Percentiles rank a stretch among this genome's conserved stretches.
These are phyloP conservation scores for Picea glauca DNA, from an alignment of 75 land plant genomes.

Conservation along the genomic window DNA sequence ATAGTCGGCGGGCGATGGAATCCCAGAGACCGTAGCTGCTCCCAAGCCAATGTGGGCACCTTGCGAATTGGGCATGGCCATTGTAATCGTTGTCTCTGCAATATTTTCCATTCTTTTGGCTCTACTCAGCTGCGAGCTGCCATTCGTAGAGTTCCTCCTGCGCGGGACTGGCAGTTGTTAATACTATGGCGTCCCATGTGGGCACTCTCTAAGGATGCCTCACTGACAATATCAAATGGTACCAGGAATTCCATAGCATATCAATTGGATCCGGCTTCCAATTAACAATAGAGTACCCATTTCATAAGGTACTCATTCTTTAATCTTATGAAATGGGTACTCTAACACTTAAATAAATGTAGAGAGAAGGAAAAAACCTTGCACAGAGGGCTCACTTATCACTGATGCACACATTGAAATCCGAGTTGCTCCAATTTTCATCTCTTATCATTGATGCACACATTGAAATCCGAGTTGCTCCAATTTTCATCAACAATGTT, in stretches of 20 bases:
- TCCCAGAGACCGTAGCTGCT: conserved; percentile 82
- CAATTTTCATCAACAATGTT: too few species aligned
- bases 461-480: too few species aligned
- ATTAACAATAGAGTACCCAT: too few species aligned
- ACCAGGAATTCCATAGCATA: conserved; percentile 67
- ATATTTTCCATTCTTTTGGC: conserved; percentile 76
- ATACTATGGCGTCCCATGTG: conserved; percentile 91
- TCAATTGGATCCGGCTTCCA: conserved; percentile 22
- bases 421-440: too few species aligned
- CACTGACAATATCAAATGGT: conserved; percentile 67
- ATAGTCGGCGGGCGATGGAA: conserved; percentile 49
- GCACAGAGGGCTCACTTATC: too few species aligned
- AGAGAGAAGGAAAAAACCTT: too few species aligned
- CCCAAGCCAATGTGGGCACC: conserved; percentile 95
- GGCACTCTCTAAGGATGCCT: conserved; percentile 66
- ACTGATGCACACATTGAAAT: too few species aligned
- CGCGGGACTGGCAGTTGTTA: conserved; percentile 91
- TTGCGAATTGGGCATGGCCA: conserved; percentile 88
- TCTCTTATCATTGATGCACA: too few species aligned
- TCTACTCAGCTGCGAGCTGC: conserved; percentile 43
- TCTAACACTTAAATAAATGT: too few species aligned
- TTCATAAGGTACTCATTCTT: too few species aligned
- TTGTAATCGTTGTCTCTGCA: conserved; percentile 55
- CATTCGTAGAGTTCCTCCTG: conserved; percentile 80
- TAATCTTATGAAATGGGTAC: too few species aligned